Evolutionary conservation across 108 stramenopile species (phyloP), one percentile per base, ranked within the genome.

Genomic region (Cyclotella cryptica): DNA sequence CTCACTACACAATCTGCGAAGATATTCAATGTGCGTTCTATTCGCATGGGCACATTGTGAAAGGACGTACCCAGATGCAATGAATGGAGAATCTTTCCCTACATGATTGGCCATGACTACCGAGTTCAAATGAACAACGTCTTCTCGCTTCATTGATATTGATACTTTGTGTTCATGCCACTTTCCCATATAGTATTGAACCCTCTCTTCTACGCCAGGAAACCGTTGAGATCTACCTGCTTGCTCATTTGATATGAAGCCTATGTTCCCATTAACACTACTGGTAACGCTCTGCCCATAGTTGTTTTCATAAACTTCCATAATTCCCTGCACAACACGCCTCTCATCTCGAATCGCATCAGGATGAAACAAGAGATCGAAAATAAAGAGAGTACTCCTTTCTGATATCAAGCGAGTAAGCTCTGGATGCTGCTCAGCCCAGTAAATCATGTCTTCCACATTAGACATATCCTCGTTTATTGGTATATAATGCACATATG

Each of bases 191-290:
- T 86, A 86, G 41, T 90, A 54, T 51, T 84, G 63, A 19, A 93
- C 75, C 29, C 92, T 87, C 28, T 90, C 86, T 76, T 90, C 87
- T 14, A 89, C 77, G 1, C 87, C 85, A 8, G 94, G 91, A 69
- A 93, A 92, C 53, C 90, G 86, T 19, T 77, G 26, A 17, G 72
- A 11, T 57, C 79, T 77, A 40, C 40, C 7, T 9, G 73, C 53
- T 27, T 75, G 58, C 15, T 60, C 41, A 43, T 47, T 45, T 27
- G 17, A 62, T 21, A 63, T 45, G 6, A 29, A 22, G 27, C 14
- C 60, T 0, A 69, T 62, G 13, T 70, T 26, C n/a, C 8, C 55
- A 1, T 29, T 19, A 17, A 21, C 10, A 4, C 64, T 55, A 17
- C 15, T 17, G 18, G 39, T 39, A 0, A 15, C 54, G 15, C 17